A percentile compares a stretch with the other conserved stretches of the same genome.
phyloP scores from a whole-genome alignment of 257 asterid genomes.

The Nicotiana otophora region DNA sequence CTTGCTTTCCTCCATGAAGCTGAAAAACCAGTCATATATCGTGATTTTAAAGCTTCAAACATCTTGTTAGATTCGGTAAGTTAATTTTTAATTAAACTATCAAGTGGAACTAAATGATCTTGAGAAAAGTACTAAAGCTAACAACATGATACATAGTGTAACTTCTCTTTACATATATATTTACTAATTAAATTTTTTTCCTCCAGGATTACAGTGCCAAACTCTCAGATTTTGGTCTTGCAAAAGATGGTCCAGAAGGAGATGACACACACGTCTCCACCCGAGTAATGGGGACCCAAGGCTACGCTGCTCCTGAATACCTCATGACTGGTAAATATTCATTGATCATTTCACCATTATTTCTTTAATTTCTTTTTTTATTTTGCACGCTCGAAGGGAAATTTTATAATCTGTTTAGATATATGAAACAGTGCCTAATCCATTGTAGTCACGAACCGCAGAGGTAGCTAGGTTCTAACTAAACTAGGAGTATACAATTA shows the following conservation, averaged over 20 bases:
- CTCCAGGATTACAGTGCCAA: conserved; percentile 23
- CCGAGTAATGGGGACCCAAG: conserved; percentile 23
- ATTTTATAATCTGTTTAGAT: too few species aligned
- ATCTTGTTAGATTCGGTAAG: conserved; percentile 22
- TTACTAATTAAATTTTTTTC: background rate
- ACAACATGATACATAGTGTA: too few species aligned
- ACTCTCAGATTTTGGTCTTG: conserved; percentile 23
- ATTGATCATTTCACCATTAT: background rate
- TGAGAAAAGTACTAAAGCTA: too few species aligned
- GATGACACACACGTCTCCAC: conserved; percentile 24
- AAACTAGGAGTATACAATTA: too few species aligned
- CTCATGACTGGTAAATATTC: conserved; percentile 19
- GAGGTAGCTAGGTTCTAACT: too few species aligned
- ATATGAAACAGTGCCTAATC: too few species aligned
- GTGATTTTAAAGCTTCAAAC: conserved; percentile 24
- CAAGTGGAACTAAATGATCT: too few species aligned
- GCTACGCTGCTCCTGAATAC: conserved; percentile 25
- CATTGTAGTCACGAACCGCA: too few species aligned
- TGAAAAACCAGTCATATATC: conserved; percentile 15
- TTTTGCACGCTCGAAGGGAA: too few species aligned
- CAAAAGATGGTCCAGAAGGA: conserved; percentile 24
- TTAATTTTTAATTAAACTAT: background rate
- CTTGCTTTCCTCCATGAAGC: conserved; percentile 22
- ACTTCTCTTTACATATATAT: background rate
- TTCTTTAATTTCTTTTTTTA: too few species aligned